Evolutionary conservation across 225 moss, liverwort and hornwort genomes (phyloP), one percentile per base, ranked within the genome.

Genomic region (Pleurozium schreberi): DNA sequence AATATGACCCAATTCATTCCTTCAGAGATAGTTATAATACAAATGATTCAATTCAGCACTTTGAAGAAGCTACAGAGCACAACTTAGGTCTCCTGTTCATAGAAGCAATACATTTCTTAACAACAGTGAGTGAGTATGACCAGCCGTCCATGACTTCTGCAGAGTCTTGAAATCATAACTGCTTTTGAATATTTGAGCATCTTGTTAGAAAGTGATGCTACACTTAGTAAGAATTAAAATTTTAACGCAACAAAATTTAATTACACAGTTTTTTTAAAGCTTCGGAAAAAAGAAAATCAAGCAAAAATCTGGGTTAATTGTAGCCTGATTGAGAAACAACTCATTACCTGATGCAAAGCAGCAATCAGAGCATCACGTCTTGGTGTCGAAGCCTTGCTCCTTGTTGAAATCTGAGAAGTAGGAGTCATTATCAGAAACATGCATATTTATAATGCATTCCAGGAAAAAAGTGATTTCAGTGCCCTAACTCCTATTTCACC

Each of bases 321-420:
- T 38, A 59, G 47, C 87, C 49, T 45, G 38, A 69, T 74, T 53
- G 43, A 52, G 45, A 75, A 57, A 55, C 65, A 65, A n/a, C 36
- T 80, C 63, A 64, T 62, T 88, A 94, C 94, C 94, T 92, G 88
- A 85, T 87, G 93, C 92, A 94, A 89, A 66, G 91, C 93, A 84
- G 89, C 80, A 80, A 94, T 93, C 50, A 94, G 69, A 80, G 57
- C 69, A 82, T 92, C 91, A 60, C 93, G 94, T 80, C 83, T 92
- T 80, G 92, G 93, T 23, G 94, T 92, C 80, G 90, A 78, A 53
- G 57, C 87, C 59, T 91, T 94, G 74, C 80, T 91, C 87, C 93
- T 91, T 52, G 87, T 86, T 81, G 94, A 94, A 82, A 94, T 91
- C 94, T 94, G 89, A 64, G 26, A 76, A 79, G 47, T 13, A 66